phyloP scores from a whole-genome alignment of 1,139 yeast species.

The Kluyveromyces marxianus region DNA sequence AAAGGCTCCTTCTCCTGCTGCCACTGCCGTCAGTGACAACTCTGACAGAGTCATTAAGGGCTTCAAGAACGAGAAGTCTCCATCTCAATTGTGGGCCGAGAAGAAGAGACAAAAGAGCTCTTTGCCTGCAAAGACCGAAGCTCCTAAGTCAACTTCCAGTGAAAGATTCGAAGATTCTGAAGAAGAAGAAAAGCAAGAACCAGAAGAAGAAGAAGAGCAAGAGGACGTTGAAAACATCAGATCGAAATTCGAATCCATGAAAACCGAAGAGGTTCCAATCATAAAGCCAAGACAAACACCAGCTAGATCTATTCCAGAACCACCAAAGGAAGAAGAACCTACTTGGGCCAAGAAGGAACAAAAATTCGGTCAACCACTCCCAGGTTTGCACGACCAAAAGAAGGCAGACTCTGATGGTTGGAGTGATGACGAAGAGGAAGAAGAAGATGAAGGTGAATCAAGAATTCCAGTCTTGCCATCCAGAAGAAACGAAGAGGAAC shows the following conservation, averaged over 20 bases:
- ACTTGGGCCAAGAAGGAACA: not conserved
- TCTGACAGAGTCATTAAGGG: conserved; percentile 54
- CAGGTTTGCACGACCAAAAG: conserved; percentile 3
- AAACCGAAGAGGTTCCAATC: conserved; percentile 2
- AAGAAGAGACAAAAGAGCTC: conserved; percentile 59
- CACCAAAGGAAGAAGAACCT: not conserved
- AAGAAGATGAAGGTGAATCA: too few species aligned
- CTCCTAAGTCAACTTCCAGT: conserved; percentile 6
- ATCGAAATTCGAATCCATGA: not conserved
- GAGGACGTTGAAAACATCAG: conserved; percentile 13
- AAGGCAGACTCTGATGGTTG: conserved; percentile 47
- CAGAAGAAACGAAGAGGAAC: too few species aligned
- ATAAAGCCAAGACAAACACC: conserved; percentile 1
- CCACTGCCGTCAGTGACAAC: conserved; percentile 30
- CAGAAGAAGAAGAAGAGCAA: conserved; percentile 27
- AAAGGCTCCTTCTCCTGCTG: conserved; percentile 36
- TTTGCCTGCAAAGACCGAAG: too few species aligned
- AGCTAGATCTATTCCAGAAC: conserved; percentile 31
- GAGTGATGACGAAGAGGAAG: conserved; percentile 65
- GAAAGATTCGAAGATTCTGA: conserved; percentile 9
- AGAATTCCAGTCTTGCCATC: too few species aligned
- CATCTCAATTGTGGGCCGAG: conserved; percentile 95
- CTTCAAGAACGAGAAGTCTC: conserved; percentile 71
- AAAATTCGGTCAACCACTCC: conserved; percentile 3
- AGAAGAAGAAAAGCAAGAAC: conserved; percentile 27